These are phyloP conservation scores for Daldinia sp. DNA, from an alignment of 2,329 filamentous ascomycete genomes.

Conservation along the genomic window DNA sequence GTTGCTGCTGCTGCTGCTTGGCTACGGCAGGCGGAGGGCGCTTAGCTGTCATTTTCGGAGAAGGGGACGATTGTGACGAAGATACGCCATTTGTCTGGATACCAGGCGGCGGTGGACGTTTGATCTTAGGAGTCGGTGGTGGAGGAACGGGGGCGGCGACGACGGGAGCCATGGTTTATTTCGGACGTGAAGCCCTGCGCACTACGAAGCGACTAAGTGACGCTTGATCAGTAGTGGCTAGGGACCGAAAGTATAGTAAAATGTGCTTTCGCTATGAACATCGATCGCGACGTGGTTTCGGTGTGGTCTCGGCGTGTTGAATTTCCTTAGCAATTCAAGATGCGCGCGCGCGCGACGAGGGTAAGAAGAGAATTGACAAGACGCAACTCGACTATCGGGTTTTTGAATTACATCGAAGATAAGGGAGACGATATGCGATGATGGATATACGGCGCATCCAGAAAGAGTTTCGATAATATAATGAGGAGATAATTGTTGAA, in stretches of 20 bases:
- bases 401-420: slow-evolving; percentile 9
- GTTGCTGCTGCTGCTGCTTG: slow-evolving; percentile 57
- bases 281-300: slow-evolving; percentile 28
- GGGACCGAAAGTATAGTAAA: slow-evolving; percentile 10
- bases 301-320: slow-evolving; percentile 1
- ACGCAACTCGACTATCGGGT: background rate
- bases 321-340: background rate
- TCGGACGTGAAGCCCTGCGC: slow-evolving; percentile 21
- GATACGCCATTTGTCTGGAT: slow-evolving; percentile 71
- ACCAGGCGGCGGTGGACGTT: slow-evolving; percentile 71
- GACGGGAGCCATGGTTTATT: slow-evolving; percentile 61
- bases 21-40: slow-evolving; percentile 57
- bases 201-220: slow-evolving; percentile 22
- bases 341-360: slow-evolving; percentile 21
- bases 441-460: background rate
- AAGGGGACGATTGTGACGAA: slow-evolving; percentile 66
- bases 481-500: slow-evolving; percentile 9
- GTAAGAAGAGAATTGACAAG: background rate
- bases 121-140: slow-evolving; percentile 64
- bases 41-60: slow-evolving; percentile 64
- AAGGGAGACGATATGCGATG: slow-evolving; percentile 17
- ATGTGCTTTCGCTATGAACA: slow-evolving; percentile 19
- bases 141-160: slow-evolving; percentile 52
- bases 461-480: background rate
- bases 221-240: slow-evolving; percentile 18